Conservation (phyloP, 2,329 filamentous ascomycete genomes). For the Xylaria sp. region DNA sequence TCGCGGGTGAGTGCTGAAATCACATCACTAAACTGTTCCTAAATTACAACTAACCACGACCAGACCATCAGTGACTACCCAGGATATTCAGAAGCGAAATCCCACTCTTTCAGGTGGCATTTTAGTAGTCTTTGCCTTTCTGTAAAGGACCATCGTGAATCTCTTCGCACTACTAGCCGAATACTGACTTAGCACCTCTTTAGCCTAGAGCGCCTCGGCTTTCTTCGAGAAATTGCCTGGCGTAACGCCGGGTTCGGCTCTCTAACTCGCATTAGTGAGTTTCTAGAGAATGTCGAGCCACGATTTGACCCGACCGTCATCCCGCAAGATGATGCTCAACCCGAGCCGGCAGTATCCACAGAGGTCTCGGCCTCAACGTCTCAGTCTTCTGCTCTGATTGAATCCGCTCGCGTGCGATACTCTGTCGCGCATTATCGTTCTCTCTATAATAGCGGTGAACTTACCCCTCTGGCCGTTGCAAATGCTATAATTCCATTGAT, state of each 20-base stretch:
- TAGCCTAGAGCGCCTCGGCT: slow-evolving; percentile 19
- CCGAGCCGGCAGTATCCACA: slow-evolving; percentile 7
- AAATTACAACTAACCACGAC: neutral
- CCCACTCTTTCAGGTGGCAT: slow-evolving; percentile 16
- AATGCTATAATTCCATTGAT: slow-evolving; percentile 57
- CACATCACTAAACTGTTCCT: neutral
- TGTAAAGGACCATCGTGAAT: slow-evolving; percentile 11
- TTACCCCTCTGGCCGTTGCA: slow-evolving; percentile 59
- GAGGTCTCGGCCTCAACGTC: neutral
- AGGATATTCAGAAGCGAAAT: slow-evolving; percentile 1
- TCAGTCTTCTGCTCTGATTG: slow-evolving; percentile 6
- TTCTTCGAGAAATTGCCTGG: slow-evolving; percentile 12
- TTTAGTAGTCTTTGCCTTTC: slow-evolving; percentile 23
- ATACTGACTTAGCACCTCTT: neutral
- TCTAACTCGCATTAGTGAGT: slow-evolving; percentile 15
- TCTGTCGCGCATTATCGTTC: slow-evolving; percentile 58
- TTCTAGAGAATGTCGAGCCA: slow-evolving; percentile 21
- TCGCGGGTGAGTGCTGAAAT: slow-evolving; percentile 17
- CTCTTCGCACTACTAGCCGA: neutral
- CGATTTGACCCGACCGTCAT: slow-evolving; percentile 28
- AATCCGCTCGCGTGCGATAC: slow-evolving; percentile 37
- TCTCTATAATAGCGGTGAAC: slow-evolving; percentile 56
- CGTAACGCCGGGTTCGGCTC: slow-evolving; percentile 20
- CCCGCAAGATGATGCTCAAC: neutral
- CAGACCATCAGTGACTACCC: slow-evolving; percentile 6